Conservation (phyloP, 2,329 filamentous ascomycete species). For the Fusarium vanettenii region DNA sequence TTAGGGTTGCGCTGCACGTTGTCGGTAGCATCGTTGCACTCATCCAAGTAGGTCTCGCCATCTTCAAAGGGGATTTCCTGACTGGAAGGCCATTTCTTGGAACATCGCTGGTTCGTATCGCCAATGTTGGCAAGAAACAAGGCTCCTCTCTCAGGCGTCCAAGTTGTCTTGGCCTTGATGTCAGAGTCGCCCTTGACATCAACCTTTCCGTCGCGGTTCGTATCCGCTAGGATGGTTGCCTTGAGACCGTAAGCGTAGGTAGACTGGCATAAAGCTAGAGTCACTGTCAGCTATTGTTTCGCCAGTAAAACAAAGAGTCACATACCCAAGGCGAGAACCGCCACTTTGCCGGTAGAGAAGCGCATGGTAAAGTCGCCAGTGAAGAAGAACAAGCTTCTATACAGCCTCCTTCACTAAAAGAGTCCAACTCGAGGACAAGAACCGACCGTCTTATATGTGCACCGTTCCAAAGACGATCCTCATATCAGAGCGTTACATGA, state of each 20-base stretch:
- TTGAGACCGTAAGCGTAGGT: conserved; percentile 19
- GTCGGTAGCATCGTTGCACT: conserved; percentile 51
- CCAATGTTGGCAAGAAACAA: conserved; percentile 53
- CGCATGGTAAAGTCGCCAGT: conserved; percentile 7
- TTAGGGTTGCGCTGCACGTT: conserved; percentile 46
- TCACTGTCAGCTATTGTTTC: background rate
- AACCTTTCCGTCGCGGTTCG: conserved; percentile 51
- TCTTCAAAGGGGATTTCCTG: background rate
- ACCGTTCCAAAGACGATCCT: background rate
- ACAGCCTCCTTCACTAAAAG: background rate
- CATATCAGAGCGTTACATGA: background rate
- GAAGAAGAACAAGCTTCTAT: background rate
- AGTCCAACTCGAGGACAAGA: background rate
- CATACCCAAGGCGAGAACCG: conserved; percentile 12
- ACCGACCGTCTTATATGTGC: background rate
- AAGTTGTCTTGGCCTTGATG: conserved; percentile 33
- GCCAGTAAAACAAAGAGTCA: rapidly evolving
- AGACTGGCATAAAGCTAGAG: conserved; percentile 3
- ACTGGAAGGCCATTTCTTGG: conserved; percentile 13
- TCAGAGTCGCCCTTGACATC: conserved; percentile 38
- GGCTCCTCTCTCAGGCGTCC: conserved; percentile 44
- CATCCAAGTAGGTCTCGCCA: conserved; percentile 39
- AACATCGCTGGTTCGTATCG: conserved; percentile 48
- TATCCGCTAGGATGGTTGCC: conserved; percentile 48
- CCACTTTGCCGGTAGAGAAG: background rate